Evolutionary conservation across 306 rosid species (phyloP), one percentile per base, ranked within the genome.

Genomic region (Casuarina cunninghamiana): DNA sequence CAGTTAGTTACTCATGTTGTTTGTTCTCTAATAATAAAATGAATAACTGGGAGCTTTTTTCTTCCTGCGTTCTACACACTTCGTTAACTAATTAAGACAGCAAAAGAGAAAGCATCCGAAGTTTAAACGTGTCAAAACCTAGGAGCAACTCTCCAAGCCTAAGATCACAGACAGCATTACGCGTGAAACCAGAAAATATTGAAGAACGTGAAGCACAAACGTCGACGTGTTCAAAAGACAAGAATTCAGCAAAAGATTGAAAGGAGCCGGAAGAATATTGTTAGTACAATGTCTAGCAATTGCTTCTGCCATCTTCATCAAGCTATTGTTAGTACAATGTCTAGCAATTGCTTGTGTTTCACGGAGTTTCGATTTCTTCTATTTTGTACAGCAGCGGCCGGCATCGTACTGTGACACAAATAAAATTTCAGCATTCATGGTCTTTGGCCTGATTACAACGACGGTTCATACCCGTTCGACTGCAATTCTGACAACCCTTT

Each of bases 371-470:
- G 86, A 84, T 19, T 87, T 84, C 61, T 79, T 84, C 86, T 82
- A 61, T 51, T 75, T 87, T 1, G 84, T 81, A 5, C 32, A 26
- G 81, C 71, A 78, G 90, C 79, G 86, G 87, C 87, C 90, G 63
- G 80, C 82, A 9, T 75, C 87, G 42, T 44, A 17, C 17, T 78
- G 82, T 69, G 89, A 79, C 75, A 61, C 85, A 8, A 43, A 69
- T 21, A 17, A 37, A 50, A 73, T 35, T 83, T 86, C 21, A 42
- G 71, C 53, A 76, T 86, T 75, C 77, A 77, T 69, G 90, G 87
- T 3, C 69, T 81, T 19, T 79, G 87, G 90, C 90, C 90, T 3
- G 62, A 70, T 70, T 83, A 53, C 70, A 72, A 17, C 8, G 42
- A 83, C 45, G 84, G 86, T 21, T 75, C 86, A 12, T 83, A 11